A percentile compares a stretch with the other conserved stretches of the same genome.
Conservation (phyloP, 2,329 filamentous ascomycete species). For the Tolypocladium sp. region DNA sequence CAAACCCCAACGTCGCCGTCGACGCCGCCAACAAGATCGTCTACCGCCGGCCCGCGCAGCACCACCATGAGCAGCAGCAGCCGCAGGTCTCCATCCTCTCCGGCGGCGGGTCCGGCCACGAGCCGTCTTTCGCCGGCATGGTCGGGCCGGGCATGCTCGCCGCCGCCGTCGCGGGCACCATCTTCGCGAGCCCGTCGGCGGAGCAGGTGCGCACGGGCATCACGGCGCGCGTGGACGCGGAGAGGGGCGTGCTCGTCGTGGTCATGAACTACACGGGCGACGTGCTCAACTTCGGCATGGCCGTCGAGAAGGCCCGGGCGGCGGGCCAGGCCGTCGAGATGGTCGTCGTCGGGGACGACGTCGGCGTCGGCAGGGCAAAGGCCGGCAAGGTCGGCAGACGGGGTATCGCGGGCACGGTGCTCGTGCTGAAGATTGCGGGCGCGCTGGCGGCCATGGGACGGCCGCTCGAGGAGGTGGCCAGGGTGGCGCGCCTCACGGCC, state of each 20-base stretch:
- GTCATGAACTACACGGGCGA: conserved; percentile 95
- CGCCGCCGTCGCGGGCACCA: conserved; percentile 76
- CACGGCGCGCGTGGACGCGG: conserved; percentile 59
- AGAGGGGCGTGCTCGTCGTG: conserved; percentile 73
- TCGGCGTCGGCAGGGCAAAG: conserved; percentile 71
- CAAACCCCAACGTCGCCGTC: conserved; percentile 75
- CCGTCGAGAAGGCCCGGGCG: conserved; percentile 82
- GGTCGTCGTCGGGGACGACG: conserved; percentile 87
- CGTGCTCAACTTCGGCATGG: conserved; percentile 88
- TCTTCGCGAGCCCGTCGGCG: conserved; percentile 73
- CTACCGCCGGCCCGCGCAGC: conserved; percentile 49
- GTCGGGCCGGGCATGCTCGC: conserved; percentile 75
- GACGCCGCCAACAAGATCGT: conserved; percentile 76
- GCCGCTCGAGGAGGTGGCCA: conserved; percentile 60
- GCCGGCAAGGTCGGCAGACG: conserved; percentile 87
- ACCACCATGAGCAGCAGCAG: conserved; percentile 16
- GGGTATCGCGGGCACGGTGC: conserved; percentile 83
- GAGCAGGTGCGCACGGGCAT: conserved; percentile 77
- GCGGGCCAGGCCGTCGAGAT: conserved; percentile 72
- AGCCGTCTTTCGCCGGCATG: conserved; percentile 79
- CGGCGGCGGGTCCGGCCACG: conserved; percentile 83
- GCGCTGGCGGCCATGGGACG: conserved; percentile 67
- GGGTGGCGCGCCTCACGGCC: conserved; percentile 61
- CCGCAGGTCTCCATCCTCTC: conserved; percentile 73
- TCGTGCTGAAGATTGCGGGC: conserved; percentile 85